phyloP scores from a whole-genome alignment of 306 rosid genomes.

The Cicer pinnatifidum region DNA sequence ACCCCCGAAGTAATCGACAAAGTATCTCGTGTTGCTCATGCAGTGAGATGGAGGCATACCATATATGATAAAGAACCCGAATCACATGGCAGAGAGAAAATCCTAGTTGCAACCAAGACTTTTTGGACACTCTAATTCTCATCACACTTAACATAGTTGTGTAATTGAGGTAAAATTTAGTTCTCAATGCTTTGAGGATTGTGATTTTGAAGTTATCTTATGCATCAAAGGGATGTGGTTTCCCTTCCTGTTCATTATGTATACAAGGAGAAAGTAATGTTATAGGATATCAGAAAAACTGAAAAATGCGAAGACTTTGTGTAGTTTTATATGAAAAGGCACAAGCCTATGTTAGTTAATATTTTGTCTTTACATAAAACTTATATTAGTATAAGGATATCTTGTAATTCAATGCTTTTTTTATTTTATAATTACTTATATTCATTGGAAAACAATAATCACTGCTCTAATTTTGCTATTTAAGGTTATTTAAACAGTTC shows the following conservation, averaged over 20 bases:
- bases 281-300: conserved; percentile 44
- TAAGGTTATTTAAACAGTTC: neutral
- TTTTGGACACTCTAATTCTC: conserved; percentile 67
- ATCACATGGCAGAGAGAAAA: conserved; percentile 76
- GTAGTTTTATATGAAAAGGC: conserved; percentile 47
- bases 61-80: conserved; percentile 74
- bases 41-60: conserved; percentile 71
- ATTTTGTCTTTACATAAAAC: conserved; percentile 19
- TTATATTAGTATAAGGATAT: conserved; percentile 3
- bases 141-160: conserved; percentile 54
- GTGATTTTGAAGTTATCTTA: conserved; percentile 45
- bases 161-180: conserved; percentile 52
- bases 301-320: conserved; percentile 43
- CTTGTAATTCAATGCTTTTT: conserved; percentile 44
- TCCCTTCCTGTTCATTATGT: conserved; percentile 53
- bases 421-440: conserved; percentile 24
- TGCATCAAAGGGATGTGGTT: conserved; percentile 52
- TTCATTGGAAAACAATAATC: conserved; percentile 25
- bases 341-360: conserved; percentile 45
- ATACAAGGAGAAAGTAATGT: conserved; percentile 50
- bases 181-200: conserved; percentile 30
- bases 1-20: conserved; percentile 74
- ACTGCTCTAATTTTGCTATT: conserved; percentile 8
- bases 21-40: conserved; percentile 73
- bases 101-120: conserved; percentile 78